A percentile compares a stretch with the other conserved stretches of the same genome.
Evolutionary conservation across 192 early-diverging fungal species (phyloP).

Genomic region (Pecoramyces ruminantium): DNA sequence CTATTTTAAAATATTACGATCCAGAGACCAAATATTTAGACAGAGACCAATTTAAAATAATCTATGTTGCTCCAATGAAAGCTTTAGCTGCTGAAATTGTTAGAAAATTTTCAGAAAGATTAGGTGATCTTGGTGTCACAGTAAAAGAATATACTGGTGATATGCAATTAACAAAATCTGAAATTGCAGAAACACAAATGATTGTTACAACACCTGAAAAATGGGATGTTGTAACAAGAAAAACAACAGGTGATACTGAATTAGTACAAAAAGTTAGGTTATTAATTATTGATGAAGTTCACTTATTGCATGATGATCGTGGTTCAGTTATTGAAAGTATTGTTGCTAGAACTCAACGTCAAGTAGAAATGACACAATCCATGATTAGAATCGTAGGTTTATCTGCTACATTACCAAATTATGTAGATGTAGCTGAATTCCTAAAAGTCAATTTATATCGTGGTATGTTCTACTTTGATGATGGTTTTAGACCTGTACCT

Average conservation of each 20-base stretch:
- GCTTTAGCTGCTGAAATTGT: constrained; percentile 91
- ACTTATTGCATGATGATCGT: constrained; percentile 89
- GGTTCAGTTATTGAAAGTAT: constrained; percentile 93
- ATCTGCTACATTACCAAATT: constrained; percentile 96
- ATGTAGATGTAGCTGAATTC: constrained; percentile 85
- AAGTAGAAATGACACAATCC: constrained; percentile 75
- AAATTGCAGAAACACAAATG: constrained; percentile 85
- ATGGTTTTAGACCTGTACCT: constrained; percentile 85
- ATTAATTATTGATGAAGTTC: constrained; percentile 95
- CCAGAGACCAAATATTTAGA: constrained; percentile 28
- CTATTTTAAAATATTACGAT: constrained; percentile 43
- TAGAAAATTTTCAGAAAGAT: constrained; percentile 68
- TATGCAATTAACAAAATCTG: constrained; percentile 93
- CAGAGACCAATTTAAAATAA: constrained; percentile 89
- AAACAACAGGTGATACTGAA: constrained; percentile 84
- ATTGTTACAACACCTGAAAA: constrained; percentile 99
- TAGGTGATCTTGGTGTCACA: constrained; percentile 65
- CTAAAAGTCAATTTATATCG: constrained; percentile 70
- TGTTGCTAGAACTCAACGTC: constrained; percentile 81
- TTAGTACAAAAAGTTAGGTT: constrained; percentile 75
- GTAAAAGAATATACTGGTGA: constrained; percentile 93
- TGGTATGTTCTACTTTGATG: constrained; percentile 95
- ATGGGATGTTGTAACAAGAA: constrained; percentile 98
- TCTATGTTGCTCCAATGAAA: constrained; percentile 98
- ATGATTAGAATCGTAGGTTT: constrained; percentile 94